phyloP scores from a whole-genome alignment of 768 basidiomycete genomes.

The Mycena vitilis region DNA sequence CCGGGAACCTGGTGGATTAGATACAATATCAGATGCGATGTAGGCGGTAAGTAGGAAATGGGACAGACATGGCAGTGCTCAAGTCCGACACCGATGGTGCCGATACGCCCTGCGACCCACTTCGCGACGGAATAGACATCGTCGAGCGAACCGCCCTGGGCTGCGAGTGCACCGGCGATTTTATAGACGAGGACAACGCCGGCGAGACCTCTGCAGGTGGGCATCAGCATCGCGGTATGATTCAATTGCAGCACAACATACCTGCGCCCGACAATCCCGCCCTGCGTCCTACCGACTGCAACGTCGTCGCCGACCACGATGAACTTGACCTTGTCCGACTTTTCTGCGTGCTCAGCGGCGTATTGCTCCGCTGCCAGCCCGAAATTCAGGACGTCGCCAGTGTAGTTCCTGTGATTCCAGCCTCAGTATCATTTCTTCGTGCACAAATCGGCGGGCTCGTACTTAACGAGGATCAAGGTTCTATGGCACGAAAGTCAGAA shows the following conservation, averaged over 20 bases:
- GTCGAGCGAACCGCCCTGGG: conserved; percentile 73
- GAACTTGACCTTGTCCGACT: conserved; percentile 76
- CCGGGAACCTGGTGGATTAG: conserved; percentile 72
- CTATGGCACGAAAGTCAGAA: conserved; percentile 48
- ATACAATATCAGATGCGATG: background rate
- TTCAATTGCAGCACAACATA: conserved; percentile 37
- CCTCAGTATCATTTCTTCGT: conserved; percentile 20
- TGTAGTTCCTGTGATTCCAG: conserved; percentile 73
- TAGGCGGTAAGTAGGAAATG: too few species aligned
- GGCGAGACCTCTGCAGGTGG: conserved; percentile 72
- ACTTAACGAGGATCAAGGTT: conserved; percentile 89
- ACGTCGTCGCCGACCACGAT: conserved; percentile 86
- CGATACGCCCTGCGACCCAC: conserved; percentile 74
- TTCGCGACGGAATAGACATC: conserved; percentile 76
- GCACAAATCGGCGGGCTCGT: conserved; percentile 25
- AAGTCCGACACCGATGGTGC: conserved; percentile 60
- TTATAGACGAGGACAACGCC: conserved; percentile 91
- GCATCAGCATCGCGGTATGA: background rate
- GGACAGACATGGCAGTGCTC: too few species aligned
- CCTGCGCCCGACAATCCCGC: conserved; percentile 88
- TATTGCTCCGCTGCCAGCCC: conserved; percentile 90
- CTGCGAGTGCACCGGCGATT: conserved; percentile 86
- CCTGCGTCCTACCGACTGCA: conserved; percentile 84
- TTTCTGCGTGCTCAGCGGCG: conserved; percentile 74
- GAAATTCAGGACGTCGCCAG: conserved; percentile 87